A percentile compares a stretch with the other conserved stretches of the same genome.
Evolutionary conservation across 805 yeast species (phyloP).

Genomic region (Hanseniaspora guilliermondii): DNA sequence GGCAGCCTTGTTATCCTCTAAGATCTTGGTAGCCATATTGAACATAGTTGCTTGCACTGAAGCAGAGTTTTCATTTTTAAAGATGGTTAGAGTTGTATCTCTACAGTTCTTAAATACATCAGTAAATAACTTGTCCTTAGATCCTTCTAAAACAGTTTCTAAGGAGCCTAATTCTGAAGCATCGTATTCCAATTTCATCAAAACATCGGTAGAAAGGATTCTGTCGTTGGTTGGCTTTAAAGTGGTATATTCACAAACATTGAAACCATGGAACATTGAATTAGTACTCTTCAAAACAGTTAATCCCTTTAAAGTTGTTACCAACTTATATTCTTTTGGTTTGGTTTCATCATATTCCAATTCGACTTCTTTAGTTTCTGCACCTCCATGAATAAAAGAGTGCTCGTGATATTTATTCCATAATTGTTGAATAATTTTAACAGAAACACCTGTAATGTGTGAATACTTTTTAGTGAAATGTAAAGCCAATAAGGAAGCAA

Average conservation of each 20-base stretch:
- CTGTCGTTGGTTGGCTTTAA: slow-evolving; percentile 73
- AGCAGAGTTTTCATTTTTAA: slow-evolving; percentile 80
- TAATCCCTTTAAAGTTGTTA: slow-evolving; percentile 64
- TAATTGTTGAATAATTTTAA: slow-evolving; percentile 55
- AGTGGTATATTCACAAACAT: slow-evolving; percentile 80
- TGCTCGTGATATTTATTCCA: slow-evolving; percentile 78
- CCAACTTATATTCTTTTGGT: slow-evolving; percentile 38
- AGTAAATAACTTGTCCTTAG: slow-evolving; percentile 58
- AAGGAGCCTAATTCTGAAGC: slow-evolving; percentile 39
- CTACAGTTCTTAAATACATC: slow-evolving; percentile 49
- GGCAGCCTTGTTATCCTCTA: slow-evolving; percentile 44
- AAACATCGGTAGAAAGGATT: slow-evolving; percentile 76
- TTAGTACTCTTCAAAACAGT: slow-evolving; percentile 84
- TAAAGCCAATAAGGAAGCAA: slow-evolving; percentile 71
- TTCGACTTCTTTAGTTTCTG: slow-evolving; percentile 56
- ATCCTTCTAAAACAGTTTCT: slow-evolving; percentile 36
- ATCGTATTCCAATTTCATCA: slow-evolving; percentile 58
- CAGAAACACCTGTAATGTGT: slow-evolving; percentile 62
- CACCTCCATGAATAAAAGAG: slow-evolving; percentile 75
- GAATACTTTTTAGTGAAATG: slow-evolving; percentile 69
- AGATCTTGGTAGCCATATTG: slow-evolving; percentile 71
- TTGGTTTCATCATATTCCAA: slow-evolving; percentile 38
- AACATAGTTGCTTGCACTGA: slow-evolving; percentile 96
- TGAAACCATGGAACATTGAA: slow-evolving; percentile 81
- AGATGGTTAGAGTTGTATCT: slow-evolving; percentile 55